A percentile compares a stretch with the other conserved stretches of the same genome.
These are phyloP conservation scores for Mollisia scopiformis DNA, from an alignment of 2,329 filamentous ascomycete genomes.

Conservation along the genomic window DNA sequence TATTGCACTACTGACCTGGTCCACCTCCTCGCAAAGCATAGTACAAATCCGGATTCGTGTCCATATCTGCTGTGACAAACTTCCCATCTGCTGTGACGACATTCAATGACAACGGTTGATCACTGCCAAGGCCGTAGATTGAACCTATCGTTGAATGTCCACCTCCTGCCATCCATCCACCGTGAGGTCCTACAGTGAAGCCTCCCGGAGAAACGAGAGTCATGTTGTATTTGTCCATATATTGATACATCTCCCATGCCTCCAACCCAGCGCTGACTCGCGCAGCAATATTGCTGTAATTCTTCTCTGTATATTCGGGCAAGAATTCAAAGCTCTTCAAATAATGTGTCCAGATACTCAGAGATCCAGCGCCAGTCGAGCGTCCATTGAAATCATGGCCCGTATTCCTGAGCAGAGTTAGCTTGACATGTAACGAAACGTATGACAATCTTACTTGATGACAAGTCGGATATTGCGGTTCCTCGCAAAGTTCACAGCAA, in stretches of 20 bases:
- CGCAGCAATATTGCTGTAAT: constrained; percentile 29
- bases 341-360: constrained; percentile 22
- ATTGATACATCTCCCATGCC: constrained; percentile 16
- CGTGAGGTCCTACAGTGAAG: constrained; percentile 21
- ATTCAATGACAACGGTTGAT: constrained; percentile 17
- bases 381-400: constrained; percentile 50
- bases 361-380: constrained; percentile 41
- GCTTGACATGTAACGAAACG: neutral
- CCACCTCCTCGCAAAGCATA: constrained; percentile 33
- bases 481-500: constrained; percentile 34
- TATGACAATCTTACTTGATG: constrained; percentile 15
- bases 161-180: constrained; percentile 23
- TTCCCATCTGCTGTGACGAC: constrained; percentile 21
- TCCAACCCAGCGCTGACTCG: constrained; percentile 24
- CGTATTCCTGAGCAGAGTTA: constrained; percentile 42
- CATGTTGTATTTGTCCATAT: constrained; percentile 39
- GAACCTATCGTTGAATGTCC: constrained; percentile 17
- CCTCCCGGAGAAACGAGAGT: constrained; percentile 13
- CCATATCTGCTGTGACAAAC: constrained; percentile 26
- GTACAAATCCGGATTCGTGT: constrained; percentile 31
- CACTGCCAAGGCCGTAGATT: constrained; percentile 20
- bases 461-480: constrained; percentile 18
- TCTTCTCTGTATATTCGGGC: constrained; percentile 4
- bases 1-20: constrained; percentile 2
- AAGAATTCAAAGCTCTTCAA: constrained; percentile 19